phyloP scores from a whole-genome alignment of 1,139 yeast genomes.

The Suzukiozyma palmioleophila region DNA sequence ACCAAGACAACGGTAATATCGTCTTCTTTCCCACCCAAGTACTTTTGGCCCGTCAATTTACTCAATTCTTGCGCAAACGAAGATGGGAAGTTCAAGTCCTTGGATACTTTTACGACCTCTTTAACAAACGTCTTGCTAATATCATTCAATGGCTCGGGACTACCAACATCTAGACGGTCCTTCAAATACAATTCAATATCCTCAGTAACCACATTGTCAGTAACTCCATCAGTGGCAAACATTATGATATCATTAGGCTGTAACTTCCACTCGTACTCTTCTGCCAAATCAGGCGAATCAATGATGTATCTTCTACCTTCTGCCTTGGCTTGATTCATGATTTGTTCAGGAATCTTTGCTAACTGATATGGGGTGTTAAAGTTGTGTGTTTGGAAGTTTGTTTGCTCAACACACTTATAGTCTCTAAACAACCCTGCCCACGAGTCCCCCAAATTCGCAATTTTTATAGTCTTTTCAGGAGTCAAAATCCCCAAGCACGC shows the following conservation, averaged over 20 bases:
- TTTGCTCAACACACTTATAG: constrained; percentile 57
- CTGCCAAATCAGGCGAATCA: constrained; percentile 51
- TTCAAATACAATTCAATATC: constrained; percentile 64
- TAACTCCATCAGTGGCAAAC: constrained; percentile 91
- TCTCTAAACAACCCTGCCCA: constrained; percentile 86
- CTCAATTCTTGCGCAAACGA: constrained; percentile 84
- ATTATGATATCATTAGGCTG: constrained; percentile 69
- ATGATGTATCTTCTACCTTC: constrained; percentile 60
- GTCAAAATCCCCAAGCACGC: constrained; percentile 79
- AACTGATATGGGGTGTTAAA: constrained; percentile 92
- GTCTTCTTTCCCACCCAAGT: constrained; percentile 92
- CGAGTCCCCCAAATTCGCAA: constrained; percentile 90
- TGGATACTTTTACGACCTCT: constrained; percentile 65
- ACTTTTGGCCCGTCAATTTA: constrained; percentile 61
- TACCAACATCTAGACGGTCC: constrained; percentile 34
- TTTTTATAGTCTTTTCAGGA: constrained; percentile 45
- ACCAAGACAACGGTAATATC: constrained; percentile 83
- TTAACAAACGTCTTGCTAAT: constrained; percentile 58
- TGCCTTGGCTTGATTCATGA: constrained; percentile 51
- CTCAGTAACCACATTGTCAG: constrained; percentile 73
- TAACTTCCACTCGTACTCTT: constrained; percentile 46
- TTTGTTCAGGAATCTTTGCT: constrained; percentile 71
- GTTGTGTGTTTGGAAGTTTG: constrained; percentile 77
- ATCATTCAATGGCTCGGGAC: constrained; percentile 21
- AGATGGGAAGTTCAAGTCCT: constrained; percentile 71